Percentiles rank a stretch among this genome's conserved stretches.
Conservation (phyloP, 768 basidiomycete species). For the Krasilnikovozyma curviuscula region DNA sequence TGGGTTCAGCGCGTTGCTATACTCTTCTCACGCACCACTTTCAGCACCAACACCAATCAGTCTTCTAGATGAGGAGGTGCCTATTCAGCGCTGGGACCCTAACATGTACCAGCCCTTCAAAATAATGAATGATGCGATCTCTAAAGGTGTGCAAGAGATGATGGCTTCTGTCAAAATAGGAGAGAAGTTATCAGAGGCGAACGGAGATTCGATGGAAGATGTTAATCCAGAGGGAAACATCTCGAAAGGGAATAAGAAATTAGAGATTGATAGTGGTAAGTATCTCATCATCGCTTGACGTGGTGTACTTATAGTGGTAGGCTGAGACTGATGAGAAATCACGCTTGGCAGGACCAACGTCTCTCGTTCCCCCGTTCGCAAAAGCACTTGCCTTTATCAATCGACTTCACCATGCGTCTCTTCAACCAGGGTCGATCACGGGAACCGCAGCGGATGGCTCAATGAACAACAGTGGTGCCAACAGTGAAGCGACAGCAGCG, state of each 20-base stretch:
- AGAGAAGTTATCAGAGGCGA: background rate
- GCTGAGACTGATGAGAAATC: conserved; percentile 38
- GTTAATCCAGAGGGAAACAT: too few relatives aligned
- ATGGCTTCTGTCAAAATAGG: conserved; percentile 7
- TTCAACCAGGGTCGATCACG: background rate
- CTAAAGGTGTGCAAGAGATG: background rate
- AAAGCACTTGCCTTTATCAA: conserved; percentile 89
- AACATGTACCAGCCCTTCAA: conserved; percentile 12
- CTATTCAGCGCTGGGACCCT: conserved; percentile 3
- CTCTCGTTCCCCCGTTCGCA: conserved; percentile 32
- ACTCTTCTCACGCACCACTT: background rate
- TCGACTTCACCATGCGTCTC: conserved; percentile 27
- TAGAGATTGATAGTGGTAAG: background rate
- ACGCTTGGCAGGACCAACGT: conserved; percentile 24
- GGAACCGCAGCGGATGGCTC: too few relatives aligned
- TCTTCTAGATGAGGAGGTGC: too few relatives aligned
- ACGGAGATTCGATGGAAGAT: too few relatives aligned
- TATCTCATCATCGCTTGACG: background rate
- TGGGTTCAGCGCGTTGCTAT: background rate
- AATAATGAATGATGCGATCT: conserved; percentile 5
- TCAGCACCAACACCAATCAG: conserved; percentile 4
- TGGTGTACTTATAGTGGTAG: background rate
- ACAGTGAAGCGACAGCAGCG: too few relatives aligned
- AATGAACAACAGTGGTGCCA: too few relatives aligned
- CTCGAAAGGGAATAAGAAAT: too few relatives aligned